Conservation (phyloP, 345 rosid species). For the Clarkia xantiana region DNA sequence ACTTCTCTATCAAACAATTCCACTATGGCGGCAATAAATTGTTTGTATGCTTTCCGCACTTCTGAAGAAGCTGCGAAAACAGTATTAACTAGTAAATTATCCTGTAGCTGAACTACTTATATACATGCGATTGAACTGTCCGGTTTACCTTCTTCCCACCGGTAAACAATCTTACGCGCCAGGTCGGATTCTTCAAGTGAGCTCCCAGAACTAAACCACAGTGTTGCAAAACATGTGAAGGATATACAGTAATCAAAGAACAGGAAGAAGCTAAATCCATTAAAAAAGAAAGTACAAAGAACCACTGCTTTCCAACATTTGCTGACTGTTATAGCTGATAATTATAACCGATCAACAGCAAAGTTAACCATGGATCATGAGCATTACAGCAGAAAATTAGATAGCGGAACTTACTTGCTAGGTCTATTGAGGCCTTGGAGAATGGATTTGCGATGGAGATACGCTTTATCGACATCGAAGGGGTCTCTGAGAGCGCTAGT, state of each 20-base stretch:
- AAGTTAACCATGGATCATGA: no score
- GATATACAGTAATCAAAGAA: background rate
- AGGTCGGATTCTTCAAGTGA: slow-evolving; percentile 60
- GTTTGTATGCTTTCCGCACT: slow-evolving; percentile 70
- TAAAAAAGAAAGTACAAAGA: background rate
- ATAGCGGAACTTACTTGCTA: slow-evolving; percentile 26
- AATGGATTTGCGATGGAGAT: slow-evolving; percentile 61
- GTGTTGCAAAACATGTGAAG: slow-evolving; percentile 4
- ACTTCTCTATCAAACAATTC: slow-evolving; percentile 67
- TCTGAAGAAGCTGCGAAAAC: slow-evolving; percentile 51
- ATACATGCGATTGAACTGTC: background rate
- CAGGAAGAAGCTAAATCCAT: background rate
- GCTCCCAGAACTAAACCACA: slow-evolving; percentile 18
- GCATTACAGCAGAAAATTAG: background rate
- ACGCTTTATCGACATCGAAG: slow-evolving; percentile 71
- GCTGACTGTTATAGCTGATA: no score
- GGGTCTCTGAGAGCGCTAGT: slow-evolving; percentile 76
- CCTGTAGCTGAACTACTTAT: background rate
- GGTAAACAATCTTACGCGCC: slow-evolving; percentile 59
- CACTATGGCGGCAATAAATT: slow-evolving; percentile 60
- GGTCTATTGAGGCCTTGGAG: slow-evolving; percentile 41
- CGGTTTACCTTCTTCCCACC: slow-evolving; percentile 77
- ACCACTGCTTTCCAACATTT: background rate
- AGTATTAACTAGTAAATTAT: slow-evolving; percentile 2
- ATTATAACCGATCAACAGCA: no score